phyloP scores from a whole-genome alignment of 2,329 filamentous ascomycete species.

The Fusarium sp. region DNA sequence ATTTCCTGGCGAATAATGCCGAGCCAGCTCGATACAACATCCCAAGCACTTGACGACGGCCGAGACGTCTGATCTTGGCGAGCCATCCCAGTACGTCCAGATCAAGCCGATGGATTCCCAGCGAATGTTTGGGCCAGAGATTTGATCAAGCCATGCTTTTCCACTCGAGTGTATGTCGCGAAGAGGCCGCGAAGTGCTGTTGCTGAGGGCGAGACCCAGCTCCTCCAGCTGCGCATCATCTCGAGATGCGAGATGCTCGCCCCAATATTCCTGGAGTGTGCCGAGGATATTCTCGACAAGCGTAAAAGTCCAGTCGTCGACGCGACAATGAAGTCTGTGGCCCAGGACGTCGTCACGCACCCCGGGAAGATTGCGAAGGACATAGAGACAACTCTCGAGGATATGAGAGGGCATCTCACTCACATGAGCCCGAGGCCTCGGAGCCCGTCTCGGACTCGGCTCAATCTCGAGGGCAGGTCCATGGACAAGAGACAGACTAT shows the following conservation, averaged over 20 bases:
- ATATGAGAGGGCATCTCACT: conserved; percentile 43
- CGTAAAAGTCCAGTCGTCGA: conserved; percentile 49
- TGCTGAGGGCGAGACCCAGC: conserved; percentile 51
- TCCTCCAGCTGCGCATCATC: conserved; percentile 50
- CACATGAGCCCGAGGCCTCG: conserved; percentile 20
- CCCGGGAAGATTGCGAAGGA: conserved; percentile 53
- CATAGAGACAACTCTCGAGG: conserved; percentile 52
- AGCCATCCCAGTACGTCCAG: conserved; percentile 44
- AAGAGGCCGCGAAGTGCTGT: conserved; percentile 53
- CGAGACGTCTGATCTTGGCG: background rate
- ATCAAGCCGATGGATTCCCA: conserved; percentile 59
- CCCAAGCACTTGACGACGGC: conserved; percentile 29
- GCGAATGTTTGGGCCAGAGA: conserved; percentile 52
- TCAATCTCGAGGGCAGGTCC: conserved; percentile 27
- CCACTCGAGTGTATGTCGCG: conserved; percentile 50
- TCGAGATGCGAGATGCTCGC: conserved; percentile 41
- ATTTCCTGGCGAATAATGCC: conserved; percentile 48
- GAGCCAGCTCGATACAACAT: conserved; percentile 50
- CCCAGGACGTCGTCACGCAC: conserved; percentile 33
- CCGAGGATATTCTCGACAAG: conserved; percentile 46
- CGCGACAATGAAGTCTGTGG: conserved; percentile 37
- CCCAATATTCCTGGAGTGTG: conserved; percentile 50
- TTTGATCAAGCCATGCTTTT: conserved; percentile 54
- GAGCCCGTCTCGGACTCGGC: conserved; percentile 9
- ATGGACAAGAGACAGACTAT: conserved; percentile 52